Evolutionary conservation across 1,139 yeast species (phyloP).

Genomic region (Taphrina deformans): DNA sequence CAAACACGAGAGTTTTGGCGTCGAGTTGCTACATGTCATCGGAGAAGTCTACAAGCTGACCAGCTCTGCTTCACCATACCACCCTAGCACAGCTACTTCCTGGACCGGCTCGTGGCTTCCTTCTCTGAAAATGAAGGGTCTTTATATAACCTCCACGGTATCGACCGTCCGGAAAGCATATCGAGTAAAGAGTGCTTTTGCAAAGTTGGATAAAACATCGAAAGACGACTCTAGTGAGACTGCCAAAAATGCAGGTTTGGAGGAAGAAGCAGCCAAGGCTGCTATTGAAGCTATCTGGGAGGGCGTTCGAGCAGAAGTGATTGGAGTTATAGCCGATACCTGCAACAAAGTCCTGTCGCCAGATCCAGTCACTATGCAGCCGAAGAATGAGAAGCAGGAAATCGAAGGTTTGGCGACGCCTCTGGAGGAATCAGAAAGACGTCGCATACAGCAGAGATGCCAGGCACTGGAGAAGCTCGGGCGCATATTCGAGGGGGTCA

Average conservation of each 20-base stretch:
- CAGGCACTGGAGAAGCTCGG: slow-evolving; percentile 28
- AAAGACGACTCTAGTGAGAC: background rate
- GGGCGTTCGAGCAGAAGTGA: slow-evolving; percentile 32
- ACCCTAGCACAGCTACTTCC: slow-evolving; percentile 21
- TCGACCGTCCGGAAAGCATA: slow-evolving; percentile 29
- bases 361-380: slow-evolving; percentile 4
- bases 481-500: slow-evolving; percentile 22
- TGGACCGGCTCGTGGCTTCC: slow-evolving; percentile 32
- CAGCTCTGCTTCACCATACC: slow-evolving; percentile 22
- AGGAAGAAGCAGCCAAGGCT: slow-evolving; percentile 32
- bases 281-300: slow-evolving; percentile 34
- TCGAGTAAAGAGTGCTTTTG: slow-evolving; percentile 31
- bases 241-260: slow-evolving; percentile 20
- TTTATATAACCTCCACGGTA: slow-evolving; percentile 23
- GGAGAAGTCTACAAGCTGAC: slow-evolving; percentile 63
- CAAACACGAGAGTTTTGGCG: slow-evolving; percentile 88
- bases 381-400: slow-evolving; percentile 25
- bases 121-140: slow-evolving; percentile 27
- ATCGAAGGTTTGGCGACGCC: slow-evolving; percentile 10
- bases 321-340: slow-evolving; percentile 31
- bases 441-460: slow-evolving; percentile 9
- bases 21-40: slow-evolving; percentile 79
- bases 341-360: slow-evolving; percentile 20
- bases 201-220: slow-evolving; percentile 26
- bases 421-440: slow-evolving; percentile 1